Evolutionary conservation across 2,329 filamentous ascomycete genomes (phyloP).

Genomic region (Penicillium sp.): DNA sequence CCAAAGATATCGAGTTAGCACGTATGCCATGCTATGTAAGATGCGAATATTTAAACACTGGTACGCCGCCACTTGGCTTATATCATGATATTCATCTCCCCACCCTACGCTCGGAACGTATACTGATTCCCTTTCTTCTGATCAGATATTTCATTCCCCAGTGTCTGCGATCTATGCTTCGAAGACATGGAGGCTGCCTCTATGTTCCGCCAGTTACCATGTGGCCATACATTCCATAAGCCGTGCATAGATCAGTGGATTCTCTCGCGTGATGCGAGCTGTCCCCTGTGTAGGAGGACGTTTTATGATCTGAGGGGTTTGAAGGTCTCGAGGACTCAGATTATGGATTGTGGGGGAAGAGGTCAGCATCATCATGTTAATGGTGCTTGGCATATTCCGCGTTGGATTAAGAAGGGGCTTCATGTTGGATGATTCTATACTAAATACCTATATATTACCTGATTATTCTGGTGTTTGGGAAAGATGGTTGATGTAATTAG

Average conservation of each 20-base stretch:
- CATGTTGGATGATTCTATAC: not conserved
- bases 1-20: conserved; percentile 5
- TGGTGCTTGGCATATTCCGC: not conserved
- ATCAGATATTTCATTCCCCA: not conserved
- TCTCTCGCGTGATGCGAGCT: conserved; percentile 10
- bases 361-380: not conserved
- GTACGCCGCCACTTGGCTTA: not conserved
- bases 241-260: conserved; percentile 11
- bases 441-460: not conserved
- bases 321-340: not conserved
- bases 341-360: not conserved
- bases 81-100: not conserved
- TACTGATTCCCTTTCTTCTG: not conserved
- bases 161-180: conserved; percentile 10
- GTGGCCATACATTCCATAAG: conserved; percentile 13
- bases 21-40: conserved; percentile 11
- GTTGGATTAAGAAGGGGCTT: not conserved
- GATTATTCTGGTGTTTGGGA: not conserved
- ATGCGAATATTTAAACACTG: conserved; percentile 8
- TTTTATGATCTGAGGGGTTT: conserved; percentile 11
- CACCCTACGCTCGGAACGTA: not conserved
- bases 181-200: conserved; percentile 9
- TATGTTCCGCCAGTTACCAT: conserved; percentile 13
- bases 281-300: conserved; percentile 8
- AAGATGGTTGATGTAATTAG: not conserved